These are phyloP conservation scores for Hyphopichia buzzinii DNA, from an alignment of 1,139 yeast species.

Conservation along the genomic window DNA sequence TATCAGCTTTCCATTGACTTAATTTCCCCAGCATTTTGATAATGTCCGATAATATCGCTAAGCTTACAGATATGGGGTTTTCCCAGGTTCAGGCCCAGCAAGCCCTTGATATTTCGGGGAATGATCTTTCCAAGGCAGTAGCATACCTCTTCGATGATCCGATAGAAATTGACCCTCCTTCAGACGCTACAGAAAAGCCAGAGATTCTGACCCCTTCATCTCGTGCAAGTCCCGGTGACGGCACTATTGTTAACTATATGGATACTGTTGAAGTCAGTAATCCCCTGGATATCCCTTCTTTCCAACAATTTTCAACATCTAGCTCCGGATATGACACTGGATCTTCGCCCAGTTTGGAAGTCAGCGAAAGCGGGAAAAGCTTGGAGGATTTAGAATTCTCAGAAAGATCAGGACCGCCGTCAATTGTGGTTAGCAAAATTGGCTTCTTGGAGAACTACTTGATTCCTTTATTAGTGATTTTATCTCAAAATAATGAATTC, in stretches of 20 bases:
- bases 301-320: background rate
- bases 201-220: background rate
- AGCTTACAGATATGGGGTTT: slow-evolving; percentile 65
- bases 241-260: background rate
- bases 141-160: slow-evolving; percentile 49
- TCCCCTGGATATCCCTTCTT: slow-evolving; percentile 7
- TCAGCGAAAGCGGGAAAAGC: slow-evolving; percentile 10
- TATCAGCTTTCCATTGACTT: too few relatives aligned
- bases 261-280: slow-evolving; percentile 8
- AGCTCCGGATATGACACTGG: background rate
- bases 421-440: slow-evolving; percentile 12
- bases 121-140: slow-evolving; percentile 55
- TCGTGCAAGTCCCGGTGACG: background rate
- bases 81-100: slow-evolving; percentile 39
- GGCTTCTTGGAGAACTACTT: slow-evolving; percentile 23
- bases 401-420: slow-evolving; percentile 12
- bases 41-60: slow-evolving; percentile 19
- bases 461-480: slow-evolving; percentile 22
- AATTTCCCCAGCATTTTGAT: too few relatives aligned
- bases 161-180: slow-evolving; percentile 15
- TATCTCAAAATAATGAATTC: slow-evolving; percentile 25
- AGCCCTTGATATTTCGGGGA: slow-evolving; percentile 41
- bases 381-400: slow-evolving; percentile 15
- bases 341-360: slow-evolving; percentile 1
- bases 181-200: background rate